Base-by-base conservation (phyloP, 306 rosid genomes). In the Rosa multiflora region DNA sequence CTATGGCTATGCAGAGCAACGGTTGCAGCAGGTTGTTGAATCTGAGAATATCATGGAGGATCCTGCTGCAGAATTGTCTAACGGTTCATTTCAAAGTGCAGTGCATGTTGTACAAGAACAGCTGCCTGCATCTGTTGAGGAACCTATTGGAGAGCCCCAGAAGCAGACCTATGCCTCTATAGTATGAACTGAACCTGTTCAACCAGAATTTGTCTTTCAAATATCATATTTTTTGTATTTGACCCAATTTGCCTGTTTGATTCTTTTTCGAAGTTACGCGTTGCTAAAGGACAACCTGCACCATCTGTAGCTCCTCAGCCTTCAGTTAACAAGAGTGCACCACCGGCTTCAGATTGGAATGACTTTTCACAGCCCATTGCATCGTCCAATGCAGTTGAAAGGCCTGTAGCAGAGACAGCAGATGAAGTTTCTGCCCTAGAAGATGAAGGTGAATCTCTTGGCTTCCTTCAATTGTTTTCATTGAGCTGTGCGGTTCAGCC, bases 131-230 rank as follows among this genome's bases (percentile, higher is more conserved):
- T 79, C 96, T 74, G 92, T 89, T 66, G 99, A 91, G 63, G 98
- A 92, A 83, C 78, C 91, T 76, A 68, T 83, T n/a, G 99, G 88
- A 81, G 98, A 92, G 88, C 97, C 94, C 62, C 98, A 88, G 79
- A 95, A 91, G 88, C 98, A 91, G 82, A 95, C 99, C 66, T 95
- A 95, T 76, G 99, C 99, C 70, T 92, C 99, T 56, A 92, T 95
- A 76, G 99, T 95, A 93, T 75, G 92, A 67, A 77, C 81, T 76
- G 52, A 80, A 56, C 67, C 63, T 82, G 29, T 29, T 48, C 10
- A 4, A 21, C 13, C 20, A 29, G 48, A 10, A 46, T 37, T 29
- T 73, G 40, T 13, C 75, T 81, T 23, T 64, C 9, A 53, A 23
- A 21, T 20, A 6, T 68, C 63, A 52, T 47, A 46, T 52, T 5